These are phyloP conservation scores for Adansonia madagascariensis DNA, from an alignment of 441 rosid genomes.

Conservation along the genomic window DNA sequence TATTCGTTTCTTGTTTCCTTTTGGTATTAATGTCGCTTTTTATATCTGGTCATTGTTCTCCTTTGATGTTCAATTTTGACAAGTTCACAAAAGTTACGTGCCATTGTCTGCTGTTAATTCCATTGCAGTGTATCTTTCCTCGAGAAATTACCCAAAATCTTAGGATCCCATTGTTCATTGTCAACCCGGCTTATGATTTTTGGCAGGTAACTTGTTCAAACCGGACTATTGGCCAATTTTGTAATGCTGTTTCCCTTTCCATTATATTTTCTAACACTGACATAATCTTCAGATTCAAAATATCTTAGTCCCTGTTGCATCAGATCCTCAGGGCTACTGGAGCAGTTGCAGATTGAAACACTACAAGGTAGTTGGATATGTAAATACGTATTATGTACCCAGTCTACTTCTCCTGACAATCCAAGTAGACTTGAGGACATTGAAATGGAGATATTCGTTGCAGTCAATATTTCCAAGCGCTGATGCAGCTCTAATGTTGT, in stretches of 20 bases:
- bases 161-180: conserved; percentile 70
- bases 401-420: conserved; percentile 21
- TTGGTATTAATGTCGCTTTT: not conserved
- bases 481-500: conserved; percentile 14
- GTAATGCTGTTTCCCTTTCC: conserved; percentile 9
- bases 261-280: conserved; percentile 32
- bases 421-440: not conserved
- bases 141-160: conserved; percentile 55
- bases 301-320: conserved; percentile 65
- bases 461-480: not conserved
- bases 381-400: conserved; percentile 8
- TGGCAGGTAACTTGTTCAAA: conserved; percentile 75
- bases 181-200: conserved; percentile 84
- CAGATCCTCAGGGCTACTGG: conserved; percentile 69
- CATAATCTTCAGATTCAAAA: conserved; percentile 62
- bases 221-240: not conserved
- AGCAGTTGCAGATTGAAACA: conserved; percentile 59
- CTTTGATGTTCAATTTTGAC: conserved; percentile 18
- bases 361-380: conserved; percentile 59
- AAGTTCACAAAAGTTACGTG: not conserved
- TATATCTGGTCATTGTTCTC: conserved; percentile 8
- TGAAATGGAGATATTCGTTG: conserved; percentile 11
- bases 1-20: conserved; percentile 3
- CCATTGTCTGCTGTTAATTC: conserved; percentile 29
- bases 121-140: conserved; percentile 79